Evolutionary conservation across 352 stramenopile species (phyloP).

Genomic region (Globisporangium middletonii): DNA sequence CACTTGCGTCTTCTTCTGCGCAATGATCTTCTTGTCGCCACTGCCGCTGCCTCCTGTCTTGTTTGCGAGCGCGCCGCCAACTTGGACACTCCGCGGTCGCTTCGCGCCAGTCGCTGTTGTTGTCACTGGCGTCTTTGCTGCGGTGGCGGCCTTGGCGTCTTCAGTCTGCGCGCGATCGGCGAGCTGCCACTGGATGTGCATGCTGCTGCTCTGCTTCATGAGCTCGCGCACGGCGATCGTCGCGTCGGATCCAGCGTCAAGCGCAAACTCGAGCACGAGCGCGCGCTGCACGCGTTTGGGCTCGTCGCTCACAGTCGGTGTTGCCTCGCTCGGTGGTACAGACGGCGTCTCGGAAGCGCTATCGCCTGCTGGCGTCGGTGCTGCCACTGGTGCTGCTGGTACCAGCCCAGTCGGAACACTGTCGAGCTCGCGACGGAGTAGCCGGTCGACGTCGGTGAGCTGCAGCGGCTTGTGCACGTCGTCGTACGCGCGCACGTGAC

Average conservation of each 20-base stretch:
- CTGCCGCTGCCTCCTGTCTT: conserved; percentile 18
- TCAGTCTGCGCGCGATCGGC: conserved; percentile 14
- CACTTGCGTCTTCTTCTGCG: conserved; percentile 71
- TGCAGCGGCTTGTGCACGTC: conserved; percentile 88
- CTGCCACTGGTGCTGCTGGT: neutral
- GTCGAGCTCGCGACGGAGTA: conserved; percentile 15
- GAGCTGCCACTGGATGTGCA: conserved; percentile 61
- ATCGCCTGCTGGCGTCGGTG: neutral
- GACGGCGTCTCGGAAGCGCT: neutral
- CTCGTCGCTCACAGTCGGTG: conserved; percentile 1
- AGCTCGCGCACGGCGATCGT: conserved; percentile 95
- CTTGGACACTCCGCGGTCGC: neutral
- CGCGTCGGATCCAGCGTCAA: conserved; percentile 77
- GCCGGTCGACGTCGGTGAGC: conserved; percentile 81
- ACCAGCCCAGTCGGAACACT: neutral
- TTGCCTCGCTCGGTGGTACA: neutral
- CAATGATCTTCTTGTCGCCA: conserved; percentile 41
- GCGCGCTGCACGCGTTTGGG: conserved; percentile 19
- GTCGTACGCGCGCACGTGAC: conserved; percentile 80
- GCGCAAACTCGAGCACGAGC: conserved; percentile 52
- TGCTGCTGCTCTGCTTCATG: conserved; percentile 90
- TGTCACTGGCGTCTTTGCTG: neutral
- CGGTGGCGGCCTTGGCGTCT: neutral
- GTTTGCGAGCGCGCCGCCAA: neutral
- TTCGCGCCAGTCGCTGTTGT: neutral